Evolutionary conservation across 2,329 filamentous ascomycete genomes (phyloP).

Genomic region (Calonectria hongkongensis): DNA sequence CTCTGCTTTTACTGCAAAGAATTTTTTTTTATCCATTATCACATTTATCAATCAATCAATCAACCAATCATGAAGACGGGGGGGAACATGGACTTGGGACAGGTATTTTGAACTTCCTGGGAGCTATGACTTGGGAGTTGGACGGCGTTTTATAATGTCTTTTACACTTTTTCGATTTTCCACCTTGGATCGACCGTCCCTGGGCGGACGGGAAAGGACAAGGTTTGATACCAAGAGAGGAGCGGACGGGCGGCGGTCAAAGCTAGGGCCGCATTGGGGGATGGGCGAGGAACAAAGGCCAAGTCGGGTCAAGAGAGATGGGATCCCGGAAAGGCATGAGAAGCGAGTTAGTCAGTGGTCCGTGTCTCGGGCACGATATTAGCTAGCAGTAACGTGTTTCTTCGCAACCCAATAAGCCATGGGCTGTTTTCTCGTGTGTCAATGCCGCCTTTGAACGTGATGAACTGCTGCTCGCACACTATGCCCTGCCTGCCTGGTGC

Average conservation of each 20-base stretch:
- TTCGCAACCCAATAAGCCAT: conserved; percentile 51
- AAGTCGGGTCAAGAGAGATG: conserved; percentile 40
- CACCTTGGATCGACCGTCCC: conserved; percentile 51
- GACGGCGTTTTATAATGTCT: conserved; percentile 51
- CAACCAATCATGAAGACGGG: conserved; percentile 44
- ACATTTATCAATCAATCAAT: conserved; percentile 36
- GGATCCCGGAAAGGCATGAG: conserved; percentile 35
- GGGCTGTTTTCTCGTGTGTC: conserved; percentile 52
- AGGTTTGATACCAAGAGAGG: conserved; percentile 55
- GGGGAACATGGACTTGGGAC: conserved; percentile 45
- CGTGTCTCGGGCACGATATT: conserved; percentile 48
- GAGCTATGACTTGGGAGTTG: conserved; percentile 54
- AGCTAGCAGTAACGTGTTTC: conserved; percentile 52
- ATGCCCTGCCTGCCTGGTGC: conserved; percentile 31
- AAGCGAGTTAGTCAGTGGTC: conserved; percentile 43
- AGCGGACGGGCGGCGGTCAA: conserved; percentile 40
- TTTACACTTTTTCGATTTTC: conserved; percentile 35
- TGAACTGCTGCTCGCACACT: conserved; percentile 32
- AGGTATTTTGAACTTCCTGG: conserved; percentile 46
- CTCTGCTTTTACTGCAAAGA: conserved; percentile 41
- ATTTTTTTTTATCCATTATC: conserved; percentile 38
- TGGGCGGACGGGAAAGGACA: conserved; percentile 49
- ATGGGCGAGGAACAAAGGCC: conserved; percentile 45
- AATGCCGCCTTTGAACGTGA: conserved; percentile 33
- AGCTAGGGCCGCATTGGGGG: conserved; percentile 27